Base-by-base conservation (phyloP, 1,139 yeast species). In the Candida dubliniensis region DNA sequence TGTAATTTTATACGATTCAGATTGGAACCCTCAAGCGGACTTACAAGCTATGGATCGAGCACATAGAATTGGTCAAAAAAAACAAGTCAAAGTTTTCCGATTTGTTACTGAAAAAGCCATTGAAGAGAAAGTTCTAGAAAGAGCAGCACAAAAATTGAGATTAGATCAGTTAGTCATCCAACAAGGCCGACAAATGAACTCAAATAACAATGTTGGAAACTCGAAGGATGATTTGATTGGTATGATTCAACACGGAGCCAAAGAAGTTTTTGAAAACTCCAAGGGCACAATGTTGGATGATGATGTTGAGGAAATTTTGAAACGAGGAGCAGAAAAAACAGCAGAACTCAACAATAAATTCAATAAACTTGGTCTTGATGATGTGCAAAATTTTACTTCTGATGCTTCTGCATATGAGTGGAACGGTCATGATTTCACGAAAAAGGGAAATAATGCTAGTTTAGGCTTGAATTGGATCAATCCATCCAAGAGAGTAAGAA, bases 21-120 rank as follows among this genome's bases (percentile, higher is more conserved):
- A 93, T 66, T 93, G 99, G 99, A 93, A 93, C 59, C 99, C 99
- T 1, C 99, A 93, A 61, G 98, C 98, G 0, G 99, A 93, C 74
- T 74, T 93, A 56, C 99, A 93, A 66, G 98, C 99, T 1, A 93
- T 93, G 99, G 99, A 93, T 64, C 79, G 99, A 61, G 99, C 99
- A 0, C 99, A 93, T 64, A 82, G 99, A 70, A 93, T 93, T 60
- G 99, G 99, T 9, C 99, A 93, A 63, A 91, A 89, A 63, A 93
- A 91, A 59, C 99, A 93, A 66, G 99, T 93, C 7, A 81, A 83
- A 53, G 98, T 93, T 6, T 91, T 77, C 60, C 72, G 99, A 55
- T 87, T 93, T 65, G 95, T 93, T 31, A 91, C 98, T 4, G 98
- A 93, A 59, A 85, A 89, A 65, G 96, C 99, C 10, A 90, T 93